Evolutionary conservation across 2,329 filamentous ascomycete genomes (phyloP).

Genomic region (Ophiostoma quercus): DNA sequence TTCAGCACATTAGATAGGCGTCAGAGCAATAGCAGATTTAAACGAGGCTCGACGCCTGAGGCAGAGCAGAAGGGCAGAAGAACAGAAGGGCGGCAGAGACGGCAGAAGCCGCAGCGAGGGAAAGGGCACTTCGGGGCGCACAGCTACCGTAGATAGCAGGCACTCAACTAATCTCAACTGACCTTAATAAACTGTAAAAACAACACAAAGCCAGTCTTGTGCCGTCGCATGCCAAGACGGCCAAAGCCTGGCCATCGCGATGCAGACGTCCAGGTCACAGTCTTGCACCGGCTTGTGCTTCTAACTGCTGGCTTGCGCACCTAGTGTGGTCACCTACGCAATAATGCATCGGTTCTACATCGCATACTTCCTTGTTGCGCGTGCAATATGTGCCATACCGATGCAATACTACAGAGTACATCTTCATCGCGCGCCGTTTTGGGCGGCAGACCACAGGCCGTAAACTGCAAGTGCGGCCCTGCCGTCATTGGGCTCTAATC

Average conservation of each 20-base stretch:
- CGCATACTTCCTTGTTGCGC: neutral
- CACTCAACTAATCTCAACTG: neutral
- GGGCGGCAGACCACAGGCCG: neutral
- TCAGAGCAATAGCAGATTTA: neutral
- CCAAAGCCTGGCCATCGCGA: constrained; percentile 7
- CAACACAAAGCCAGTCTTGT: neutral
- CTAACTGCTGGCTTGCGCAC: neutral
- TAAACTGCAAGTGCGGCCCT: neutral
- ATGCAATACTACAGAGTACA: too few species aligned
- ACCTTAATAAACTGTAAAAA: neutral
- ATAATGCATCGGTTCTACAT: neutral
- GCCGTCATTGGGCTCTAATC: neutral
- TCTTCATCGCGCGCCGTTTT: neutral
- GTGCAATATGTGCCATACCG: neutral
- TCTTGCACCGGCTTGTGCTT: neutral
- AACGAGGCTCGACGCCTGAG: neutral
- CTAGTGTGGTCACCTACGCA: neutral
- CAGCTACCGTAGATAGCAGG: neutral
- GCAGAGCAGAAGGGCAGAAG: neutral
- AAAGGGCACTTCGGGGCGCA: neutral
- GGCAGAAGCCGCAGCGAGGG: neutral
- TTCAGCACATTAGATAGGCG: neutral
- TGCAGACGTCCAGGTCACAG: neutral
- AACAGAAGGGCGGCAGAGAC: neutral
- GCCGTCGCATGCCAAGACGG: neutral